Conservation (phyloP, 106 monocot genomes). For the Dendrobium catenatum region DNA sequence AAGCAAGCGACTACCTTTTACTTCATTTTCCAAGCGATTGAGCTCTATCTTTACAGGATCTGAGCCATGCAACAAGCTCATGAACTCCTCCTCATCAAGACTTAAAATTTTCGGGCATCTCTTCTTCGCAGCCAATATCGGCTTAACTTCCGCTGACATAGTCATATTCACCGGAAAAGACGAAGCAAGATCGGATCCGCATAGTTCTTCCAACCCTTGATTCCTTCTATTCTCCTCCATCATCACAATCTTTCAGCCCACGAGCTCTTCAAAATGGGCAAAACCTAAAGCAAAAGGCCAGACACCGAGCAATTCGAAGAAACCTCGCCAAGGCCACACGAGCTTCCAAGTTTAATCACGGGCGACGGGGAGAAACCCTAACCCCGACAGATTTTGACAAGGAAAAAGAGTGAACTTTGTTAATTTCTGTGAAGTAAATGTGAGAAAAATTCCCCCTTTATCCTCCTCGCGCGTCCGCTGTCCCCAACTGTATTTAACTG, state of each 20-base stretch:
- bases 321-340: background rate
- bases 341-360: background rate
- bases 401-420: background rate
- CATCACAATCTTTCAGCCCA: background rate
- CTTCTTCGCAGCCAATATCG: slow-evolving; percentile 22
- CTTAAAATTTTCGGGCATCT: slow-evolving; percentile 24
- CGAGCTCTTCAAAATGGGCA: background rate
- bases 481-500: slow-evolving; percentile 16
- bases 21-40: slow-evolving; percentile 62
- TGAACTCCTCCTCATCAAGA: slow-evolving; percentile 53
- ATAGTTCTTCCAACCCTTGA: background rate
- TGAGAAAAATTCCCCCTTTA: too few species aligned
- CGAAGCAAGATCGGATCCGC: slow-evolving; percentile 5
- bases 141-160: background rate
- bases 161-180: background rate
- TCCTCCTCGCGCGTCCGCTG: too few species aligned
- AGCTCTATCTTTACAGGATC: slow-evolving; percentile 85
- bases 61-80: slow-evolving; percentile 52
- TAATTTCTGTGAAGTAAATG: too few species aligned
- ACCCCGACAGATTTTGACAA: background rate
- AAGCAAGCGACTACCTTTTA: slow-evolving; percentile 36
- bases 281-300: too few species aligned
- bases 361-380: background rate
- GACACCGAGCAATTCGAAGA: background rate
- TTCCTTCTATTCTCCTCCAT: slow-evolving; percentile 9